A percentile compares a stretch with the other conserved stretches of the same genome.
phyloP scores from a whole-genome alignment of 352 stramenopile species.

The Thalassiosira mediterranea region DNA sequence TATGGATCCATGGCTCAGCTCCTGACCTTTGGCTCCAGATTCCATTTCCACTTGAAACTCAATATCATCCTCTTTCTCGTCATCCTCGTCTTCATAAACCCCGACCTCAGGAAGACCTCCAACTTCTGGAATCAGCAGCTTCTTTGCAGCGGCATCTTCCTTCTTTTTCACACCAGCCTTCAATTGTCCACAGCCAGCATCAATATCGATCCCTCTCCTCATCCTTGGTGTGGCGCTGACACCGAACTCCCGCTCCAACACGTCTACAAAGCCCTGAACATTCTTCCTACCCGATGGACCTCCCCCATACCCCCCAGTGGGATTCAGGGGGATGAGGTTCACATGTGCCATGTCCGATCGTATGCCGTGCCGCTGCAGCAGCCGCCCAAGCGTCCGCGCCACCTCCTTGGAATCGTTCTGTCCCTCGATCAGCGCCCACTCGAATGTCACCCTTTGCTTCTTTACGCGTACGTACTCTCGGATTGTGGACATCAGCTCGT shows the following conservation, averaged over 20 bases:
- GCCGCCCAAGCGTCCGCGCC: slow-evolving; percentile 76
- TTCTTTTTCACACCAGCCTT: slow-evolving; percentile 79
- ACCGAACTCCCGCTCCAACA: slow-evolving; percentile 76
- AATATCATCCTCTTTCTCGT: slow-evolving; percentile 9
- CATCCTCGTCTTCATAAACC: slow-evolving; percentile 59
- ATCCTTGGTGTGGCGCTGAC: slow-evolving; percentile 84
- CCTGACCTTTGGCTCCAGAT: neutral
- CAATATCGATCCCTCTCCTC: slow-evolving; percentile 89
- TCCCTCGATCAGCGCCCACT: slow-evolving; percentile 88
- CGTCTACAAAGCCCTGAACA: slow-evolving; percentile 78
- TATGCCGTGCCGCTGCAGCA: slow-evolving; percentile 73
- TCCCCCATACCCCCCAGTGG: slow-evolving; percentile 81
- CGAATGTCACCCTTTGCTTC: slow-evolving; percentile 84
- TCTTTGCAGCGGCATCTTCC: slow-evolving; percentile 24
- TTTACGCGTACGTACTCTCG: slow-evolving; percentile 78
- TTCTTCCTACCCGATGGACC: slow-evolving; percentile 58
- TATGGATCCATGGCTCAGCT: slow-evolving; percentile 39
- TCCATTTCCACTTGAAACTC: slow-evolving; percentile 1
- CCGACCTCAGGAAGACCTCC: slow-evolving; percentile 39
- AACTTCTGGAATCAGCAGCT: slow-evolving; percentile 8
- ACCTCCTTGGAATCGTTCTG: slow-evolving; percentile 85
- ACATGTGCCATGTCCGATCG: slow-evolving; percentile 86
- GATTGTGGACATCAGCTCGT: slow-evolving; percentile 83
- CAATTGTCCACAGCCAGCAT: slow-evolving; percentile 89
- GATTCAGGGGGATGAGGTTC: slow-evolving; percentile 90